Percentiles rank a stretch among this genome's conserved stretches.
These are phyloP conservation scores for Dentipellis fragilis DNA, from an alignment of 768 basidiomycete genomes.

Conservation along the genomic window DNA sequence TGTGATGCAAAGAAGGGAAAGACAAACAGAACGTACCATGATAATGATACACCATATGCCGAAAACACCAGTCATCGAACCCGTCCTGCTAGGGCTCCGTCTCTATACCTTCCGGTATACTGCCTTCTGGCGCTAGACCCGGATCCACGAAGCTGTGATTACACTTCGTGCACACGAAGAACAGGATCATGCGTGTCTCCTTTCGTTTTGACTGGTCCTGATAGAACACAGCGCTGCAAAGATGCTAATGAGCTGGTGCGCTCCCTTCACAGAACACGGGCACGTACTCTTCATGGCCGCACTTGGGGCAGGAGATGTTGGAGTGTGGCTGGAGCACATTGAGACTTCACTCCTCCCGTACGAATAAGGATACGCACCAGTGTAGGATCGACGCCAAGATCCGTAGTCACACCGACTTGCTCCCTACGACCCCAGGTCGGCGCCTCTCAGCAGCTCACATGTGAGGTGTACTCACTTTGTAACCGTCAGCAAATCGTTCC, in stretches of 20 bases:
- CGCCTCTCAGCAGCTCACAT: not conserved
- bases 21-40: not conserved
- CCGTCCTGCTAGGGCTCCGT: not conserved
- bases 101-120: conserved; percentile 17
- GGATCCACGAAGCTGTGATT: conserved; percentile 70
- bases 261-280: not conserved
- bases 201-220: conserved; percentile 97
- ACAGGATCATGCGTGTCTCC: conserved; percentile 90
- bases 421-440: conserved; percentile 46
- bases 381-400: conserved; percentile 83
- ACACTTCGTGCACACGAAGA: conserved; percentile 83
- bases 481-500: conserved; percentile 86
- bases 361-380: conserved; percentile 37
- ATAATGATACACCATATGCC: not conserved
- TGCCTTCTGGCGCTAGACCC: conserved; percentile 37
- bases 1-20: not conserved
- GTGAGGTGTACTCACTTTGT: conserved; percentile 55
- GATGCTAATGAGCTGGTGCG: conserved; percentile 1
- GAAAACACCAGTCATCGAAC: not conserved
- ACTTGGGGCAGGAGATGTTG: conserved; percentile 74
- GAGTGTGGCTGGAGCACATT: conserved; percentile 55
- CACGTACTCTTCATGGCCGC: conserved; percentile 73
- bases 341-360: not conserved
- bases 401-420: conserved; percentile 84
- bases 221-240: conserved; percentile 75